Base-by-base conservation (phyloP, 352 stramenopile genomes). In the Pythium angustatum region DNA sequence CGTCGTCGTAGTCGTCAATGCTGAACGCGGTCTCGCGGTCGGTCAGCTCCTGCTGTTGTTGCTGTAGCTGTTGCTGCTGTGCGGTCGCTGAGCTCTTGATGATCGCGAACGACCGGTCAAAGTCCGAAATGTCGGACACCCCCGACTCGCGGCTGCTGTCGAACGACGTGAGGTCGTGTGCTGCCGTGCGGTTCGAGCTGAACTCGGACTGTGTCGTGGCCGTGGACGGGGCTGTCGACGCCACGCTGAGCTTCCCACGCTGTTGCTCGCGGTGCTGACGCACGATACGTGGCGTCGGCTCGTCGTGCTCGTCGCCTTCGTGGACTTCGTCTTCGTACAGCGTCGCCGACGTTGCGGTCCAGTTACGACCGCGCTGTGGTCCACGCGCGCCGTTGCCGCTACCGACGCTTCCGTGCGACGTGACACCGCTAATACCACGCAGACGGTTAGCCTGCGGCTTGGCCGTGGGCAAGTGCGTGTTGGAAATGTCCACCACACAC, bases 91-190 rank as follows among this genome's bases (percentile, higher is more conserved):
- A 12, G 33, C 62, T 61, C 40, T 52, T 45, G 30, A 68, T 38
- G 41, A 68, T 68, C 43, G 51, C 51, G 31, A 68, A 68, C 51
- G 61, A 68, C 15, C 52, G 51, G 26, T 68, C 61, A 30, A 62
- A 68, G 6, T 68, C 61, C 2, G 61, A 68, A 5, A 59, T 48
- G 17, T 68, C 61, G 19, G 61, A 68, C 51, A 68, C 19, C 33
- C 36, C 54, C 15, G 51, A 62, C 48, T 60, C 17, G 31, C 26
- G 43, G 17, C 51, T n/a, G n/a, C n/a, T 48, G 34, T 56, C 43
- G 43, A 68, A 62, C 22, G 52, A 68, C 41, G n/a, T n/a, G n/a
- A 41, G 15, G 21, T 68, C 61, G 1, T 43, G 14, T 5, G 36
- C 7, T 24, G 31, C 11, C 15, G 49, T 62, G 9, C 41, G 44